These are phyloP conservation scores for Beauveria varroae DNA, from an alignment of 2,329 filamentous ascomycete species.

Conservation along the genomic window DNA sequence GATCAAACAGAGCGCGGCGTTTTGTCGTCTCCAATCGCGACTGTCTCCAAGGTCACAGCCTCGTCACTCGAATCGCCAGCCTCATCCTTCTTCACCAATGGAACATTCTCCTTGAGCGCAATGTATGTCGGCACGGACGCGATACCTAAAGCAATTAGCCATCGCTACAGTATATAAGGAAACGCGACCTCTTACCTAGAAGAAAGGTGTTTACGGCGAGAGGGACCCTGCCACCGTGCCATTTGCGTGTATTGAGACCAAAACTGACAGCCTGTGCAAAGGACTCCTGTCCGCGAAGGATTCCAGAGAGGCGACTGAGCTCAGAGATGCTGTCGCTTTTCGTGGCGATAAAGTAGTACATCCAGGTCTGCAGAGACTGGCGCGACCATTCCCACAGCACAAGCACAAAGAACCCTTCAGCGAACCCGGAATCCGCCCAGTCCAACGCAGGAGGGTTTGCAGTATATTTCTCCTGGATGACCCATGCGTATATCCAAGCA, in stretches of 20 bases:
- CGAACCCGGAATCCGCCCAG: constrained; percentile 35
- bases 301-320: constrained; percentile 32
- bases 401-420: constrained; percentile 39
- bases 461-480: constrained; percentile 44
- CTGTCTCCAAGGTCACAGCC: background rate
- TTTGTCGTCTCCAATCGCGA: background rate
- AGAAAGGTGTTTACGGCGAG: constrained; percentile 32
- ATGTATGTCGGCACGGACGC: constrained; percentile 22
- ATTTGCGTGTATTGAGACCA: constrained; percentile 30
- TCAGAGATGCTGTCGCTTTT: constrained; percentile 51
- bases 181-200: constrained; percentile 22
- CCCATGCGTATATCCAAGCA: constrained; percentile 46
- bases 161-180: background rate
- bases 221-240: constrained; percentile 30
- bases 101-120: constrained; percentile 21
- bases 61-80: background rate
- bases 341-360: constrained; percentile 47
- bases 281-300: constrained; percentile 33
- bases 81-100: constrained; percentile 15
- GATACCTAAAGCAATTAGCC: constrained; percentile 17
- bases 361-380: constrained; percentile 47
- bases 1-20: background rate
- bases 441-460: constrained; percentile 31
- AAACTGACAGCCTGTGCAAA: constrained; percentile 32
- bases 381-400: constrained; percentile 42